A percentile compares a stretch with the other conserved stretches of the same genome.
Evolutionary conservation across 805 yeast species (phyloP).

Genomic region (Wickerhamiella occidentalis): DNA sequence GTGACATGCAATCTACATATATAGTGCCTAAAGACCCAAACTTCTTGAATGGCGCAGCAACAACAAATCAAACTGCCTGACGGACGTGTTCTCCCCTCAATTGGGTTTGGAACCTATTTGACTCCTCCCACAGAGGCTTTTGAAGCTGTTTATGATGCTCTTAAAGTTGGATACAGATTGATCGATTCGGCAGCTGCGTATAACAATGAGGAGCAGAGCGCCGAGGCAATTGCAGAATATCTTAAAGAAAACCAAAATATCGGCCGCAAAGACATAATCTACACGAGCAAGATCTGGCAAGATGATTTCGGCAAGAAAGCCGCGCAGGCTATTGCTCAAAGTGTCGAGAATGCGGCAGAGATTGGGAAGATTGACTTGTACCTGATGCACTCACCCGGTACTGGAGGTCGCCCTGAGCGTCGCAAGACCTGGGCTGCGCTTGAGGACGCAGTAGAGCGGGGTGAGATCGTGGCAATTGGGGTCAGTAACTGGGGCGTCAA

Average conservation of each 20-base stretch:
- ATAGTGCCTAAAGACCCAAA: background rate
- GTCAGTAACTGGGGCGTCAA: slow-evolving; percentile 51
- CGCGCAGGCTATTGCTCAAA: slow-evolving; percentile 40
- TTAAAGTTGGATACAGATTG: slow-evolving; percentile 56
- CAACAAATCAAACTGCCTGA: slow-evolving; percentile 1
- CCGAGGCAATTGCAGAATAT: slow-evolving; percentile 46
- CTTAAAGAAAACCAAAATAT: slow-evolving; percentile 36
- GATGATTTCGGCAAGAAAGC: slow-evolving; percentile 42
- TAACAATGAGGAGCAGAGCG: slow-evolving; percentile 49
- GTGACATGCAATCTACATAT: background rate
- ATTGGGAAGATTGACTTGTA: slow-evolving; percentile 62
- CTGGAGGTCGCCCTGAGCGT: slow-evolving; percentile 24
- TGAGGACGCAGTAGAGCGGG: slow-evolving; percentile 42
- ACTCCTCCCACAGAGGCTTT: slow-evolving; percentile 19
- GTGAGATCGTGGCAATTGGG: slow-evolving; percentile 43
- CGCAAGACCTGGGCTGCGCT: slow-evolving; percentile 44
- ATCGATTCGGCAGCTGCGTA: slow-evolving; percentile 63
- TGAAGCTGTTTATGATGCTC: slow-evolving; percentile 41
- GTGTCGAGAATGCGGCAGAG: slow-evolving; percentile 39
- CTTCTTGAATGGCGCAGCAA: background rate
- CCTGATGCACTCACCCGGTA: slow-evolving; percentile 44
- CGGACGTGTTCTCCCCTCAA: slow-evolving; percentile 17
- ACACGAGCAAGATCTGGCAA: slow-evolving; percentile 69
- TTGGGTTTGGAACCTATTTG: slow-evolving; percentile 25
- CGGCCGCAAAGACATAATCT: slow-evolving; percentile 38